phyloP scores from a whole-genome alignment of 345 rosid genomes.

The Nasturtium officinale region DNA sequence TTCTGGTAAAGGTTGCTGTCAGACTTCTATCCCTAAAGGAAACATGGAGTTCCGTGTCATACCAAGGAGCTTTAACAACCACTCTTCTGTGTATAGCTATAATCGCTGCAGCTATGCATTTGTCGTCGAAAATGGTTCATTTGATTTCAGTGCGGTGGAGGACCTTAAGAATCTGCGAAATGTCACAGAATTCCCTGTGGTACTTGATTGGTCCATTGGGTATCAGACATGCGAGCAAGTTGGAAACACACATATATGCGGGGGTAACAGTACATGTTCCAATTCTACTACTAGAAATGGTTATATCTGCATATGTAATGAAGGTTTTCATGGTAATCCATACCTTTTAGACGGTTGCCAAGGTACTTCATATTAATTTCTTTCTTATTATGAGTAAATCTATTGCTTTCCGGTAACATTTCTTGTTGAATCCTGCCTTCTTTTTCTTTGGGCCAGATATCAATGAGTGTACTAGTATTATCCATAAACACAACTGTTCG shows the following conservation, averaged over 20 bases:
- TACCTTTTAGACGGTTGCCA: not conserved
- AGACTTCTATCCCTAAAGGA: not conserved
- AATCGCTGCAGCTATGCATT: constrained; percentile 46
- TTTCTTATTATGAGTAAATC: not conserved
- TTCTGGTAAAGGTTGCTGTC: not conserved
- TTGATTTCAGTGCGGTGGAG: not conserved
- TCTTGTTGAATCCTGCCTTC: not conserved
- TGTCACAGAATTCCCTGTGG: not conserved
- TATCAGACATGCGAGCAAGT: not conserved
- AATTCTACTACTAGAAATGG: not conserved
- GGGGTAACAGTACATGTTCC: not conserved
- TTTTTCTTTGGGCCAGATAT: constrained; percentile 12
- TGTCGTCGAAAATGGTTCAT: constrained; percentile 12
- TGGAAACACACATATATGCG: not conserved
- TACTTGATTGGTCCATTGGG: constrained; percentile 12
- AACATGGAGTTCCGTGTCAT: not conserved
- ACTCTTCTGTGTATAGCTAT: not conserved
- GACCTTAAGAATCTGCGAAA: not conserved
- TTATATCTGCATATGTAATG: not conserved
- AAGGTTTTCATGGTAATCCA: constrained; percentile 21
- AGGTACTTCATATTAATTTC: not conserved
- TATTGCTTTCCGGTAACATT: not conserved
- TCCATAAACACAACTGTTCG: constrained; percentile 15
- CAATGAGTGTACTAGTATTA: constrained; percentile 2
- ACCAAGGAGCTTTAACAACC: not conserved